A percentile compares a stretch with the other conserved stretches of the same genome.
phyloP scores from a whole-genome alignment of 2,329 filamentous ascomycete genomes.

The Trichoderma sp. region DNA sequence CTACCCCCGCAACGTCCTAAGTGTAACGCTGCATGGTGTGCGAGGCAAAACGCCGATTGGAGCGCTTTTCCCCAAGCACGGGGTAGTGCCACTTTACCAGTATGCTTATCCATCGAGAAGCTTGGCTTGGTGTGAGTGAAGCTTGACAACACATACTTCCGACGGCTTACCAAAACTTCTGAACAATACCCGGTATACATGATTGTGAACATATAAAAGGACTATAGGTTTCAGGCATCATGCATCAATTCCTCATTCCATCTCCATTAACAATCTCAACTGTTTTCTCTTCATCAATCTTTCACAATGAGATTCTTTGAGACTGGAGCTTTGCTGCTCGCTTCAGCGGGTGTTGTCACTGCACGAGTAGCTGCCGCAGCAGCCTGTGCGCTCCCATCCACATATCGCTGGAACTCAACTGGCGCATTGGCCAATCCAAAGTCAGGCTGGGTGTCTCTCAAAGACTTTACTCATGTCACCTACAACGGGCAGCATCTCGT shows the following conservation, averaged over 20 bases:
- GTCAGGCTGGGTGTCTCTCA: slow-evolving; percentile 2
- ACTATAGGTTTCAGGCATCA: neutral
- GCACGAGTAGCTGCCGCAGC: neutral
- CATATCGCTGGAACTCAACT: slow-evolving; percentile 19
- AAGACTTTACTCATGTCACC: slow-evolving; percentile 13
- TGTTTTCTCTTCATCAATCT: neutral
- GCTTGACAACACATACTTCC: neutral
- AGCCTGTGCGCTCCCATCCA: slow-evolving; percentile 10
- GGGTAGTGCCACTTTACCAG: neutral
- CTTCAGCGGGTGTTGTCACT: neutral
- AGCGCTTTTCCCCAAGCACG: neutral
- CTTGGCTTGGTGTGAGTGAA: neutral
- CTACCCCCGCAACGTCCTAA: neutral
- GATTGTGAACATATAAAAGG: neutral
- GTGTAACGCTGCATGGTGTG: neutral
- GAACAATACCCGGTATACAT: neutral
- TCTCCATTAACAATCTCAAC: neutral
- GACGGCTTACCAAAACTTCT: neutral
- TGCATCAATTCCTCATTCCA: neutral
- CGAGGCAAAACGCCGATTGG: neutral
- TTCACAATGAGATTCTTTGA: neutral
- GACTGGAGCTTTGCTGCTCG: neutral
- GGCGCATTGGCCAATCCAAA: slow-evolving; percentile 2
- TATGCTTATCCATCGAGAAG: neutral
- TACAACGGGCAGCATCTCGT: slow-evolving; percentile 23